These are phyloP conservation scores for Coemansia sp. DNA, from an alignment of 192 early-diverging fungal species.

Conservation along the genomic window DNA sequence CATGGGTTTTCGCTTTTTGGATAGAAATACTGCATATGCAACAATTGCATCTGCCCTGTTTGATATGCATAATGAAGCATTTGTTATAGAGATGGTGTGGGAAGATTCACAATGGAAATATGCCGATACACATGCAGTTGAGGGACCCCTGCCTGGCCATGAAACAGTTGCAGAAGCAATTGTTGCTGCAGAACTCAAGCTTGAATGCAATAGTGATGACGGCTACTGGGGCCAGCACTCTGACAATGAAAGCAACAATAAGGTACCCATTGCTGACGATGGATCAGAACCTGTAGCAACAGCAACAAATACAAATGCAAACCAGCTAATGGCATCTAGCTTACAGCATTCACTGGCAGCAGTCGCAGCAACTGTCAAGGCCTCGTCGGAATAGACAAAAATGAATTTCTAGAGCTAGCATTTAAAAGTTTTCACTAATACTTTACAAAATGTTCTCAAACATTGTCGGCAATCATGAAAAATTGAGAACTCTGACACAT, in stretches of 20 bases:
- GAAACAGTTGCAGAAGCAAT: conserved; percentile 5
- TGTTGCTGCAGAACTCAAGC: no score
- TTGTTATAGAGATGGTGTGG: conserved; percentile 24
- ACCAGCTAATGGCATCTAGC: conserved; percentile 4
- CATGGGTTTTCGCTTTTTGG: conserved; percentile 13
- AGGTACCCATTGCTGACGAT: not conserved
- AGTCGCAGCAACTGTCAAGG: conserved; percentile 20
- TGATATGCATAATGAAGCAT: not conserved
- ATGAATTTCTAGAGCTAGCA: conserved; percentile 19
- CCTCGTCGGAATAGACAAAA: conserved; percentile 14
- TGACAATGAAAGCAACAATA: not conserved
- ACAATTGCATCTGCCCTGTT: conserved; percentile 23
- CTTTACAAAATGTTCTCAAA: no score
- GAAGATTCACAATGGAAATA: conserved; percentile 28
- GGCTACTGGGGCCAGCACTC: conserved; percentile 37
- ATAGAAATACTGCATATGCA: conserved; percentile 13
- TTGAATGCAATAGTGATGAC: no score
- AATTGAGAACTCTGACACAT: no score
- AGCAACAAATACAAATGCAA: not conserved
- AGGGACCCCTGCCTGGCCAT: not conserved
- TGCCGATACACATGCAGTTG: conserved; percentile 9
- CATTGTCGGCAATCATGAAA: no score
- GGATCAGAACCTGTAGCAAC: not conserved
- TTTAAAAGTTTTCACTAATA: not conserved
- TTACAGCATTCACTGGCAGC: conserved; percentile 19